Evolutionary conservation across 805 yeast genomes (phyloP).

Genomic region (Schizosaccharomyces japonicus): DNA sequence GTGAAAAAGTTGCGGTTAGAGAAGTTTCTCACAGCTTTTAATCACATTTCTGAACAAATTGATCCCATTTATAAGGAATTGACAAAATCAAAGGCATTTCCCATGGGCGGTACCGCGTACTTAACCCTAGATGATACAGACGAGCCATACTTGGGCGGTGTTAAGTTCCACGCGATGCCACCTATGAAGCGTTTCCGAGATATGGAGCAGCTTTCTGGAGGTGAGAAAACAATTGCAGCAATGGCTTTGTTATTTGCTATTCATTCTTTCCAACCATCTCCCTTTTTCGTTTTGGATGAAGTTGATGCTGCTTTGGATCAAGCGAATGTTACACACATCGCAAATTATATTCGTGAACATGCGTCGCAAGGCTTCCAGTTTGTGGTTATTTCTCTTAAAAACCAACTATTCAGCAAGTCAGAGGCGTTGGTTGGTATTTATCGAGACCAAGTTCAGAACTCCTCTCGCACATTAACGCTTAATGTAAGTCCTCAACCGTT

Average conservation of each 20-base stretch:
- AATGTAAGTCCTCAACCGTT: constrained; percentile 21
- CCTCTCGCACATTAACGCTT: constrained; percentile 49
- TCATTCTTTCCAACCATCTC: constrained; percentile 77
- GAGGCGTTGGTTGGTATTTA: constrained; percentile 85
- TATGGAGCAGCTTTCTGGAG: constrained; percentile 83
- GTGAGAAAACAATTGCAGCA: constrained; percentile 92
- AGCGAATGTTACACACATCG: constrained; percentile 63
- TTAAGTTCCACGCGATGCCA: constrained; percentile 84
- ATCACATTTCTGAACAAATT: constrained; percentile 48
- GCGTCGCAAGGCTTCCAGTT: constrained; percentile 67
- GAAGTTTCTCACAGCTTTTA: constrained; percentile 46
- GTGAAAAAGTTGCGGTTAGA: constrained; percentile 31
- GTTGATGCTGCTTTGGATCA: constrained; percentile 95
- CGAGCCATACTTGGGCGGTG: constrained; percentile 65
- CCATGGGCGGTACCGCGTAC: constrained; percentile 84
- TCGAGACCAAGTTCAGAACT: constrained; percentile 49
- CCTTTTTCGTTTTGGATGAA: constrained; percentile 87
- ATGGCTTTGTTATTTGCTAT: constrained; percentile 74
- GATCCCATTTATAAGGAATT: constrained; percentile 66
- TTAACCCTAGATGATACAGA: constrained; percentile 64
- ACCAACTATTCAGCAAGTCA: constrained; percentile 62
- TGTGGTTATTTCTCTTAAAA: constrained; percentile 78
- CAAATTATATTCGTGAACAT: constrained; percentile 56
- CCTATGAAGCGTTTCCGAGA: constrained; percentile 83
- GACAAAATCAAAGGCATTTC: constrained; percentile 44